Evolutionary conservation across 331 rosid genomes (phyloP), one percentile per base, ranked within the genome.

Genomic region (Dryas integrifolia): DNA sequence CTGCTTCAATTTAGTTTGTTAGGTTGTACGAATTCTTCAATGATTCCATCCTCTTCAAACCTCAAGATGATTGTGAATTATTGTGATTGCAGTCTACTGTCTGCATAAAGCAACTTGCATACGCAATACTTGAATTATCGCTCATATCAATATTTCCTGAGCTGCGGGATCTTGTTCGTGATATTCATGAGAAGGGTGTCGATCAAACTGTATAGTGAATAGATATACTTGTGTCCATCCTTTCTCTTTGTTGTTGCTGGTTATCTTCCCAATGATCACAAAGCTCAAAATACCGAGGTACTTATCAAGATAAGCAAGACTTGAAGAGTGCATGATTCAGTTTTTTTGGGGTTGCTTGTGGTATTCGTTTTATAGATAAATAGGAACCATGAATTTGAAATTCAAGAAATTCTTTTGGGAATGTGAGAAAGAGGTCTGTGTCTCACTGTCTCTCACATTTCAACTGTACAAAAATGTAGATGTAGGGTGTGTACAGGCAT

Each of bases 21-120:
- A 11, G 7, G 12, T 6, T 15, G 15, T 39, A 21, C 30, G 9
- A 12, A 14, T 57, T 72, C 35, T 61, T 46, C 15, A 10, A 65
- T 13, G 70, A 2, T 15, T 56, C 5, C 1, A 38, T 11, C 39
- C 60, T 50, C 39, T 72, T 75, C 58, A 51, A 21, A 67, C 78
- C 69, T 72, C 39, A 13, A 61, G 72, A 30, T 53, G 46, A 21
- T 72, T 56, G 14, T 53, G 45, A 43, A 63, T 57, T 63, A 67
- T 24, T 67, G 26, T 35, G 51, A 14, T 71, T 81, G 80, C 86
- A 95, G 99, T 95, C 99, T 65, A 82, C 90, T 3, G 51, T 65
- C 77, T 95, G 99, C 72, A 82, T 92, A 83, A 95, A 88, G 87
- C 98, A 92, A 80, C 99, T 95, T 70, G 92, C 87, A 3, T 86